Percentiles rank a stretch among this genome's conserved stretches.
These are phyloP conservation scores for Colletotrichum neosansevieriae DNA, from an alignment of 2,329 filamentous ascomycete species.

Conservation along the genomic window DNA sequence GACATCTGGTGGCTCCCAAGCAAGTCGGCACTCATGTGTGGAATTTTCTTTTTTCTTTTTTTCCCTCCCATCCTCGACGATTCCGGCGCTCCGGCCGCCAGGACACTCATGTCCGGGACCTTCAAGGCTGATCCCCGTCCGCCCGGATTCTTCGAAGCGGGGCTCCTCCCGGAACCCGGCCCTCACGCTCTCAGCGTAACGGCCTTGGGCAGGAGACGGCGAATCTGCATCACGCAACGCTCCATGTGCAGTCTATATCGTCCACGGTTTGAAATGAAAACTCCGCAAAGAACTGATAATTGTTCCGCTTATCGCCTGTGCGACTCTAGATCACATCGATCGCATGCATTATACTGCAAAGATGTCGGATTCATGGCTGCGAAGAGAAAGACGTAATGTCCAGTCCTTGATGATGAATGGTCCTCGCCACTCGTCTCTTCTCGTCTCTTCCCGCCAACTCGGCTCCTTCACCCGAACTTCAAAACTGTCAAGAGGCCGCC, in stretches of 20 bases:
- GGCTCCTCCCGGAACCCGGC: not conserved
- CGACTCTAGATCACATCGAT: not conserved
- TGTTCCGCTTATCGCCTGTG: not conserved
- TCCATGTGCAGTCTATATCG: not conserved
- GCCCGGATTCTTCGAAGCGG: not conserved
- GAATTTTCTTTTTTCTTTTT: no score
- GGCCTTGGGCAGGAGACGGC: not conserved
- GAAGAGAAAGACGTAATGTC: no score
- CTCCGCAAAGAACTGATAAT: not conserved
- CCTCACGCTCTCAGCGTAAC: not conserved
- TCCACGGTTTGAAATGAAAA: not conserved
- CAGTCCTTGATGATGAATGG: not conserved
- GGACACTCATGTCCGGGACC: not conserved
- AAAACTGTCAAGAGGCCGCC: not conserved
- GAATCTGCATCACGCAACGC: slow-evolving; percentile 10
- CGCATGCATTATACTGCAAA: no score
- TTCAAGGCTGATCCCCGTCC: not conserved
- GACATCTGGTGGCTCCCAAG: not conserved
- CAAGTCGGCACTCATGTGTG: not conserved
- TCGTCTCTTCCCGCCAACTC: not conserved
- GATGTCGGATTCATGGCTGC: no score
- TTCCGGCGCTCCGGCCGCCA: not conserved
- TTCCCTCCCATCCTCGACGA: not conserved
- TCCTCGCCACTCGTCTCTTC: slow-evolving; percentile 7
- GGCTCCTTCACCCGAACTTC: slow-evolving; percentile 11